Conservation (phyloP, 1,139 yeast genomes). For the Lipomyces yarrowii region DNA sequence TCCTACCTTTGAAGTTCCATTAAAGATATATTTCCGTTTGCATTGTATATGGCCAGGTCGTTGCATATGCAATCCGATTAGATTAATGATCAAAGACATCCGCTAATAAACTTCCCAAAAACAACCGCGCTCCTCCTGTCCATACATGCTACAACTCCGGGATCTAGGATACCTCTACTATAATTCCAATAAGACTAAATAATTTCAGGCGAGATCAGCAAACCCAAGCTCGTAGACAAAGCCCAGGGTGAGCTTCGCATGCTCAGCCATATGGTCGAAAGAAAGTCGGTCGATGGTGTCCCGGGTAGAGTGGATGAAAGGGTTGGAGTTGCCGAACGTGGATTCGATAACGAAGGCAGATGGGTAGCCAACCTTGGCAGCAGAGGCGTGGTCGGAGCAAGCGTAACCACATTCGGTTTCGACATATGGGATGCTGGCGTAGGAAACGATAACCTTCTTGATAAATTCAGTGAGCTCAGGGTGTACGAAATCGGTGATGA, state of each 20-base stretch:
- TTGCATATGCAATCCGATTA: too few species aligned
- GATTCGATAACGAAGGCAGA: slow-evolving; percentile 81
- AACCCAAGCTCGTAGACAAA: slow-evolving; percentile 66
- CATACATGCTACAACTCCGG: neutral
- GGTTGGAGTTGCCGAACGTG: slow-evolving; percentile 62
- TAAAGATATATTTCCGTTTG: too few species aligned
- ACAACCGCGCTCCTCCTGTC: neutral
- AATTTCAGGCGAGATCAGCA: slow-evolving; percentile 13
- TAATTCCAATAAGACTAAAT: neutral
- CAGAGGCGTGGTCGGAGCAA: slow-evolving; percentile 91
- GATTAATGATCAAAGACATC: neutral
- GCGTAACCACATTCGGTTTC: slow-evolving; percentile 89
- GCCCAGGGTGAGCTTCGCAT: slow-evolving; percentile 72
- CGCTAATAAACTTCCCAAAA: neutral
- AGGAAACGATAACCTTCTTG: slow-evolving; percentile 59
- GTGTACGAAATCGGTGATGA: slow-evolving; percentile 75
- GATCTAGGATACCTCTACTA: neutral
- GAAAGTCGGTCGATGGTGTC: slow-evolving; percentile 84
- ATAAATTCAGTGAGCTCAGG: slow-evolving; percentile 61
- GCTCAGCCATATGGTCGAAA: slow-evolving; percentile 76
- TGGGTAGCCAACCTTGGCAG: slow-evolving; percentile 80
- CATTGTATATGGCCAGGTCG: too few species aligned
- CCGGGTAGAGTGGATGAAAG: slow-evolving; percentile 70
- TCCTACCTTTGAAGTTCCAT: neutral
- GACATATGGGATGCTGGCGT: slow-evolving; percentile 67